Evolutionary conservation across 805 yeast species (phyloP), one percentile per base, ranked within the genome.

Genomic region (Groenewaldozyma tartarivorans): DNA sequence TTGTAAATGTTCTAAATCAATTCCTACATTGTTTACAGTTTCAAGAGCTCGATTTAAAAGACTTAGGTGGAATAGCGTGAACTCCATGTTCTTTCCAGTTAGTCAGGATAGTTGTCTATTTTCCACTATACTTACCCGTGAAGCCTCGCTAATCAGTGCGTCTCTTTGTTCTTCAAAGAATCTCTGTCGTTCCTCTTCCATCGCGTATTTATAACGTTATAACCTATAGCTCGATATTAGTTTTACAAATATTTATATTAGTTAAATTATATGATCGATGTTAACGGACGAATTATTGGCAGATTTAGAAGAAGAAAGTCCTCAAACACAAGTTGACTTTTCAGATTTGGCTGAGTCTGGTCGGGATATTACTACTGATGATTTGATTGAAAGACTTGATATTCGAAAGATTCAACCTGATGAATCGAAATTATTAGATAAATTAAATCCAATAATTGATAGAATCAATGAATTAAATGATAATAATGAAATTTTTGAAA

Each of bases 1-100:
- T 2, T 87, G 72, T 13, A 81, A 83, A 38, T 74, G 72, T 43
- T 81, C 83, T 51, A 81, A 82, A 45, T 80, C 88, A 52, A 77
- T 76, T 1, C 92, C 88, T 2, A 82, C 84, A 18, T 81, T 79
- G 13, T 80, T 69, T 2, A 78, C 72, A 33, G 74, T 77, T 48
- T 79, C 81, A 39, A 82, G 60, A 0, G 87, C 72, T 34, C 85
- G 67, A 54, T 81, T 81, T 44, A 82, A 62, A 17, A 77, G 69
- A 49, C 79, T 80, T 43, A 82, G 58, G 49, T 78, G 78, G 51
- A 74, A 67, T 39, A 80, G 63, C 4, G 81, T 81, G 0, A 79
- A 69, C 49, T 79, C 86, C 72, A 81, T 70, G 7, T 53, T 57
- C 58, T 48, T 16, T 21, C 18, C 33, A n/a, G n/a, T n/a, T 34